Evolutionary conservation across 805 yeast species (phyloP).

Genomic region (Spathaspora hagerdaliae): DNA sequence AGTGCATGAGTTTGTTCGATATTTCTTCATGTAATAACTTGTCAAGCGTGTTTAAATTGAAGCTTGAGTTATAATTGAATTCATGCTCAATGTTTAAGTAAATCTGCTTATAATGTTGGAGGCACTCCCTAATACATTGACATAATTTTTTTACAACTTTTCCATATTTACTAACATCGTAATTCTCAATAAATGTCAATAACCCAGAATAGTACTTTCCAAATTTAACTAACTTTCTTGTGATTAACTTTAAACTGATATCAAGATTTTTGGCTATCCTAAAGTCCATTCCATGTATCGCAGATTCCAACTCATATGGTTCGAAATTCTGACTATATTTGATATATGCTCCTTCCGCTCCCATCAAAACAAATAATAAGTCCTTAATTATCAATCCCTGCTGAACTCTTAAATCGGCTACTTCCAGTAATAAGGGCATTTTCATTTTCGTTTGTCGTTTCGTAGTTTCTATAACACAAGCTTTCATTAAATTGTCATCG

Average conservation of each 20-base stretch:
- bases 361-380: conserved; percentile 60
- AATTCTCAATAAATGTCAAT: conserved; percentile 54
- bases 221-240: conserved; percentile 53
- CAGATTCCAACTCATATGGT: conserved; percentile 34
- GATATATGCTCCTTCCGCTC: conserved; percentile 75
- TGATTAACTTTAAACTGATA: conserved; percentile 65
- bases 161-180: conserved; percentile 57
- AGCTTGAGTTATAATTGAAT: conserved; percentile 44
- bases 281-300: conserved; percentile 70
- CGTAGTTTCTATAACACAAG: conserved; percentile 1
- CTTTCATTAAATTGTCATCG: neutral
- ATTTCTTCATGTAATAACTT: conserved; percentile 23
- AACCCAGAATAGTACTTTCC: conserved; percentile 66
- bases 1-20: conserved; percentile 40
- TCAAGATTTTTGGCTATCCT: conserved; percentile 70
- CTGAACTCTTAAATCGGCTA: conserved; percentile 52
- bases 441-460: conserved; percentile 17
- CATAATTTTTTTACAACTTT: conserved; percentile 72
- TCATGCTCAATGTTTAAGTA: conserved; percentile 49
- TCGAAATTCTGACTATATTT: conserved; percentile 62
- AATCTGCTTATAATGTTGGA: conserved; percentile 22
- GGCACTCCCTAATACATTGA: conserved; percentile 40
- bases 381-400: conserved; percentile 74
- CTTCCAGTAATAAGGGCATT: conserved; percentile 44
- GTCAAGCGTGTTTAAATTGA: conserved; percentile 59